phyloP scores from a whole-genome alignment of 2,329 filamentous ascomycete species.

The Ceratocystis albifundus region DNA sequence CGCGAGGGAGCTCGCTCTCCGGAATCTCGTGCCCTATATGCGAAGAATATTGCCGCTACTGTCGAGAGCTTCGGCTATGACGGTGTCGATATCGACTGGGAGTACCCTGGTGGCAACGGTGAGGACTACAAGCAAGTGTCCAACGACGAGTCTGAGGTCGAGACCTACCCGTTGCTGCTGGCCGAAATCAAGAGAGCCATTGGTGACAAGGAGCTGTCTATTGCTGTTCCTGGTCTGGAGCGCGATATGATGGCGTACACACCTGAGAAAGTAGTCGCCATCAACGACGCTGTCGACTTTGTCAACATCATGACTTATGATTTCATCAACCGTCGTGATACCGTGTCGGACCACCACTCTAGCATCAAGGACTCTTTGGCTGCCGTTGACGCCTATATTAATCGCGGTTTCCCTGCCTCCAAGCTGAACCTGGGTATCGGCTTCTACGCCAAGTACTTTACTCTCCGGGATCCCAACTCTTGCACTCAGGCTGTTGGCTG shows the following conservation, averaged over 20 bases:
- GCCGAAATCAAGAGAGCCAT: constrained; percentile 46
- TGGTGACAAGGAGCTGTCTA: constrained; percentile 46
- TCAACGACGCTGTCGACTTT: constrained; percentile 51
- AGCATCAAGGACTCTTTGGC: constrained; percentile 44
- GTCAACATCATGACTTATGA: constrained; percentile 62
- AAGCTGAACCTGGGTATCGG: constrained; percentile 53
- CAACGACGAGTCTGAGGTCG: constrained; percentile 54
- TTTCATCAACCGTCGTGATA: constrained; percentile 57
- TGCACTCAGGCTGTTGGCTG: constrained; percentile 40
- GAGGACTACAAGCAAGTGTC: constrained; percentile 32
- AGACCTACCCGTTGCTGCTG: constrained; percentile 51
- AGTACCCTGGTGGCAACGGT: constrained; percentile 49
- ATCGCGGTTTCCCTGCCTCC: constrained; percentile 38
- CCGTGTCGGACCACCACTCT: constrained; percentile 51
- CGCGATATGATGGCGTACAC: constrained; percentile 59
- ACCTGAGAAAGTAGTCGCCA: constrained; percentile 43
- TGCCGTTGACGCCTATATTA: constrained; percentile 48
- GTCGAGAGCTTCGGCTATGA: constrained; percentile 52
- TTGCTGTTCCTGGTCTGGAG: constrained; percentile 54
- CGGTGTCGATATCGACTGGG: constrained; percentile 32
- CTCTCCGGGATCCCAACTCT: constrained; percentile 34
- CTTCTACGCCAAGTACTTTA: constrained; percentile 57
- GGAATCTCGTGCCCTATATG: constrained; percentile 45
- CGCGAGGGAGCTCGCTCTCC: constrained; percentile 42
- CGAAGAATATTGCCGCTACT: constrained; percentile 52